Percentiles rank a stretch among this genome's conserved stretches.
Evolutionary conservation across 495 filamentous ascomycete genomes (phyloP).

Genomic region (Trichoderma gamsii): DNA sequence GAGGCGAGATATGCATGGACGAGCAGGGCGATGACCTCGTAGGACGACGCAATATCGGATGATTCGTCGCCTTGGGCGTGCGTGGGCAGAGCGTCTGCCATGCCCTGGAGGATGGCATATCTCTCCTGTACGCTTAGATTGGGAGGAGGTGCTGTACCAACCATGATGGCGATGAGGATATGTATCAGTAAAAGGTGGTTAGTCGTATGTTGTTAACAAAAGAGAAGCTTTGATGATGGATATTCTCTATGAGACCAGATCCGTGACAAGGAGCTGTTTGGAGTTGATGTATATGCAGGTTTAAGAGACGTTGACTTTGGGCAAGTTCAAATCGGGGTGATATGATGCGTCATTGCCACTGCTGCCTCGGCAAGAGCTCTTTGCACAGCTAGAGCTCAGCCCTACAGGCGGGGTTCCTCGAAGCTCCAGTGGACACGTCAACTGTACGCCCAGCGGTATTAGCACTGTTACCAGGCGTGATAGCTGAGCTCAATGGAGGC

Average conservation of each 20-base stretch:
- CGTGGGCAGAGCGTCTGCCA: constrained; percentile 53
- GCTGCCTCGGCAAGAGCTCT: neutral
- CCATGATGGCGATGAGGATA: neutral
- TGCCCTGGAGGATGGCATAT: constrained; percentile 45
- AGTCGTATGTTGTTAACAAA: neutral
- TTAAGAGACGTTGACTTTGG: neutral
- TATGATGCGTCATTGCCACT: constrained; percentile 1
- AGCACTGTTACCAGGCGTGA: neutral
- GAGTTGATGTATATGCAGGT: neutral
- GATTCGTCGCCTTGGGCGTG: constrained; percentile 44
- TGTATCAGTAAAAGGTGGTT: neutral
- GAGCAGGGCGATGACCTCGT: constrained; percentile 81
- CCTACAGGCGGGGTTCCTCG: neutral
- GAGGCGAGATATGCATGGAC: constrained; percentile 76
- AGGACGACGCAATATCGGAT: constrained; percentile 63
- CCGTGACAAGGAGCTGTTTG: neutral
- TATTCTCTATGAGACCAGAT: no score
- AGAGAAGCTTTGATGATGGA: neutral
- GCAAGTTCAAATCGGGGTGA: no score
- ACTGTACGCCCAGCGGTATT: neutral
- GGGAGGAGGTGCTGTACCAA: neutral
- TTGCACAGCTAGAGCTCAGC: neutral
- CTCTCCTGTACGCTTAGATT: constrained; percentile 37
- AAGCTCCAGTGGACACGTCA: neutral
- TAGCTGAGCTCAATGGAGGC: neutral